Evolutionary conservation across 306 rosid genomes (phyloP).

Genomic region (Corylus heterophylla): DNA sequence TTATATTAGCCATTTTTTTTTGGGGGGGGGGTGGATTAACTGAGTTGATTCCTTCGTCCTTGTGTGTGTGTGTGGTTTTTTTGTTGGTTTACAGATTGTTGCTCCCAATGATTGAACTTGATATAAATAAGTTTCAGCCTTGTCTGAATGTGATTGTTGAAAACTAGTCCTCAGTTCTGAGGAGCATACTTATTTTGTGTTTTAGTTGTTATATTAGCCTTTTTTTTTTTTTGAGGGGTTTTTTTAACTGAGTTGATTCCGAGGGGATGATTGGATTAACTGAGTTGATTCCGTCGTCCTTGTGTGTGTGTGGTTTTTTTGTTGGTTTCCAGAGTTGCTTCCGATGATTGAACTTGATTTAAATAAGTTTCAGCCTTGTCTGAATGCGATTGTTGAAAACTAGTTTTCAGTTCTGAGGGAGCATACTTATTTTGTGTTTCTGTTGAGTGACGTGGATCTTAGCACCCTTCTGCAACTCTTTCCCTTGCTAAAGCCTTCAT

Average conservation of each 20-base stretch:
- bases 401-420: conserved; percentile 7
- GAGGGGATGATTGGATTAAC: neutral
- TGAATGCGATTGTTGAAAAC: conserved; percentile 1
- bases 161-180: neutral
- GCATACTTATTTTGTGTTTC: neutral
- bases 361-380: conserved; percentile 30
- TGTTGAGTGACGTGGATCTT: neutral
- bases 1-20: no score
- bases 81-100: neutral
- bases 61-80: neutral
- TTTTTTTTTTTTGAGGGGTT: no score
- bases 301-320: neutral
- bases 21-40: neutral
- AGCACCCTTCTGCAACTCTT: neutral
- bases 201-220: neutral
- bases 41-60: neutral
- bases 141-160: conserved; percentile 20
- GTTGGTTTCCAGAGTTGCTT: neutral
- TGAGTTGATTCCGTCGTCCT: neutral
- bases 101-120: conserved; percentile 20
- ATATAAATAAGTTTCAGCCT: conserved; percentile 24
- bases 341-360: conserved; percentile 12
- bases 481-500: neutral
- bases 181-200: neutral
- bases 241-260: neutral